Percentiles rank a stretch among this genome's conserved stretches.
These are phyloP conservation scores for Picea sitchensis DNA, from an alignment of 75 land plant genomes.

Conservation along the genomic window DNA sequence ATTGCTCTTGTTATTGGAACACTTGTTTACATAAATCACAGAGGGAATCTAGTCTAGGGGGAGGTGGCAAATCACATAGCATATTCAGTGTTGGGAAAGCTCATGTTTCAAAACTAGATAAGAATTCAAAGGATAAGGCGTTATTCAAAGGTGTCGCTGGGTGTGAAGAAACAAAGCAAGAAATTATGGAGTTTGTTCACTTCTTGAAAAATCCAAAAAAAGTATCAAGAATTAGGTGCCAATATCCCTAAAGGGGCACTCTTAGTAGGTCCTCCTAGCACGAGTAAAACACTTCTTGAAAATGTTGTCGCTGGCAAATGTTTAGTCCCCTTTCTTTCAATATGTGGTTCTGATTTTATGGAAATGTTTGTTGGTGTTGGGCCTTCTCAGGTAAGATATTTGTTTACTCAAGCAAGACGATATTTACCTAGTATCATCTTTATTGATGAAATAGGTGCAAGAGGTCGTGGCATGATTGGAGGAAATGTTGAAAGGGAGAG, in stretches of 20 bases:
- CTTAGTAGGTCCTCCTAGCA: conserved; percentile 61
- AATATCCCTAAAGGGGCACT: conserved; percentile 57
- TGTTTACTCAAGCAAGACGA: conserved; percentile 47
- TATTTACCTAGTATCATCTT: conserved; percentile 55
- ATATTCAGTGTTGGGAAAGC: too few relatives aligned
- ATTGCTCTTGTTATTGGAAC: too few relatives aligned
- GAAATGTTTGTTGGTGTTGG: conserved; percentile 77
- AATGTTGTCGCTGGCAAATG: conserved; percentile 67
- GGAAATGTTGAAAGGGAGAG: conserved; percentile 52
- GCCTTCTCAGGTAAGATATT: conserved; percentile 48
- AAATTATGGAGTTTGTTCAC: conserved; percentile 55
- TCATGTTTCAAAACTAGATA: too few relatives aligned
- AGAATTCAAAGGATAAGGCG: background rate
- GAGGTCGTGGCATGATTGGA: conserved; percentile 14
- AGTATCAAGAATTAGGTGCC: conserved; percentile 50
- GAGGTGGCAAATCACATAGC: too few relatives aligned
- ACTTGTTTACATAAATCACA: too few relatives aligned
- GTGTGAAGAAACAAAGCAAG: conserved; percentile 53
- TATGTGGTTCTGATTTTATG: conserved; percentile 63
- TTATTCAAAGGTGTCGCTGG: conserved; percentile 50
- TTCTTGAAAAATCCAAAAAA: conserved; percentile 50
- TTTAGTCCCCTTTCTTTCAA: conserved; percentile 55
- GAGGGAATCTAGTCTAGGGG: too few relatives aligned
- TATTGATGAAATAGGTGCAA: conserved; percentile 68
- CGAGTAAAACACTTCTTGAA: conserved; percentile 60